Conservation (phyloP, 1,284 basidiomycete genomes). For the Malassezia brasiliensis region DNA sequence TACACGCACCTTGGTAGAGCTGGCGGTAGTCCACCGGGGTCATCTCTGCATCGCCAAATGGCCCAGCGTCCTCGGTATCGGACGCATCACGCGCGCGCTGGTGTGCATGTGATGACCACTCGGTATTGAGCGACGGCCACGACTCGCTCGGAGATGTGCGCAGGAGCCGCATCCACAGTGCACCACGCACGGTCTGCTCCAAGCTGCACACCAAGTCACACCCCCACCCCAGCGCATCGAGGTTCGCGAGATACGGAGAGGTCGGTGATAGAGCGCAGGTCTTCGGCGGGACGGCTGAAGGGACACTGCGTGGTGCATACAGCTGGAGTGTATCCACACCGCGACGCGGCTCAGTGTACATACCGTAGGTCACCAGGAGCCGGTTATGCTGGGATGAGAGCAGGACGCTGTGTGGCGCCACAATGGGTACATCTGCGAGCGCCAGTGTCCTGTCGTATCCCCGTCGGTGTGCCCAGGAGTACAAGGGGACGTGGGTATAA, state of each 20-base stretch:
- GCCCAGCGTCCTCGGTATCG: conserved; percentile 2
- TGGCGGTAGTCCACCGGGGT: conserved; percentile 9
- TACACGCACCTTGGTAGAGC: conserved; percentile 6
- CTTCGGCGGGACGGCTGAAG: neutral
- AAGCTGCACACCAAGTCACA: neutral
- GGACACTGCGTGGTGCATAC: neutral
- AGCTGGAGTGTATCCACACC: neutral
- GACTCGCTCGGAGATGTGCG: neutral
- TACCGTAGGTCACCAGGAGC: conserved; percentile 4
- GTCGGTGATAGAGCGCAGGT: neutral
- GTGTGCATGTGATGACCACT: neutral
- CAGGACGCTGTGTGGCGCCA: neutral
- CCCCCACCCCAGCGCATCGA: neutral
- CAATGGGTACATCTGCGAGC: neutral
- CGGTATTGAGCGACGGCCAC: neutral
- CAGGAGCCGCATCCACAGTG: neutral
- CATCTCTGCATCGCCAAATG: conserved; percentile 14
- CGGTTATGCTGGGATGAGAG: conserved; percentile 13
- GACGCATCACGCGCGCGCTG: neutral
- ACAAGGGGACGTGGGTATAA: neutral
- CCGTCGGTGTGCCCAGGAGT: conserved; percentile 10
- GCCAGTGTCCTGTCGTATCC: conserved; percentile 11
- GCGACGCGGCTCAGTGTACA: neutral
- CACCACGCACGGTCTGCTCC: conserved; percentile 1
- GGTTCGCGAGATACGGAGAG: neutral